Evolutionary conservation across 257 asterid species (phyloP).

Genomic region (Solanum peruvianum): DNA sequence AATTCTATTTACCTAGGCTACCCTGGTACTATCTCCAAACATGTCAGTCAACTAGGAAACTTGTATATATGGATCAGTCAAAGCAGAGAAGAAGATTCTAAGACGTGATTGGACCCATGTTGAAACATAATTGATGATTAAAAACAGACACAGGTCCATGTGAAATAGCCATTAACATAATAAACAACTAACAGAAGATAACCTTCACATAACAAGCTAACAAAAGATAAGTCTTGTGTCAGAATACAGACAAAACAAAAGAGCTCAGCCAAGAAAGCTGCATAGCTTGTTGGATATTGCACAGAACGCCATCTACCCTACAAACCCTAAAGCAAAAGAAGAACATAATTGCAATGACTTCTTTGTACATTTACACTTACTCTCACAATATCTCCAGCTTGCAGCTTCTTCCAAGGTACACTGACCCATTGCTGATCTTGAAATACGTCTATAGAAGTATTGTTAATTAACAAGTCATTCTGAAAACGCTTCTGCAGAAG

Average conservation of each 20-base stretch:
- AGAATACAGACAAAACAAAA: background rate
- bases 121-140: background rate
- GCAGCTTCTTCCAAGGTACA: conserved; percentile 95
- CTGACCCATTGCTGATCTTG: conserved; percentile 70
- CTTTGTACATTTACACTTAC: conserved; percentile 34
- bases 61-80: background rate
- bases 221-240: background rate
- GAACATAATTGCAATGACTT: background rate
- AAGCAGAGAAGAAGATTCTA: background rate
- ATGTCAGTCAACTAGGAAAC: background rate
- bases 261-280: background rate
- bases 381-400: conserved; percentile 91
- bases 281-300: background rate
- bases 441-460: conserved; percentile 65
- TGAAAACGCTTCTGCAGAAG: conserved; percentile 84
- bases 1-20: background rate
- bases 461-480: conserved; percentile 88
- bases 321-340: background rate
- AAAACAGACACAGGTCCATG: background rate
- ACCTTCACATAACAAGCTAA: background rate
- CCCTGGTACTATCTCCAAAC: background rate
- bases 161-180: background rate
- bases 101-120: background rate
- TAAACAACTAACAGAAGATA: background rate
- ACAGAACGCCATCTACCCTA: background rate